Percentiles rank a stretch among this genome's conserved stretches.
These are phyloP conservation scores for Prunus fruticosa DNA, from an alignment of 306 rosid genomes.

Conservation along the genomic window DNA sequence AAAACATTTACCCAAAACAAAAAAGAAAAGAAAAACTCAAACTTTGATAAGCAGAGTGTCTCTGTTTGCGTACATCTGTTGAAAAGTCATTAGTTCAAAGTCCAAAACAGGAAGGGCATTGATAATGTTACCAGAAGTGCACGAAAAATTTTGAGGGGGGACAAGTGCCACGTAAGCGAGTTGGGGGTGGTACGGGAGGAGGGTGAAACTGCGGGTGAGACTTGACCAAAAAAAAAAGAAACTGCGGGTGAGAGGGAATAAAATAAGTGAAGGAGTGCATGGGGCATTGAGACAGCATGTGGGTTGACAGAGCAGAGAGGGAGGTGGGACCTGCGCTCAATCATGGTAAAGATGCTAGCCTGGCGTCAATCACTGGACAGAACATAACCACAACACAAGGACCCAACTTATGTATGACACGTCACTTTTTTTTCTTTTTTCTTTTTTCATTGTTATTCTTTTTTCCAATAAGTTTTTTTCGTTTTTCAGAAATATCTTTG, in stretches of 20 bases:
- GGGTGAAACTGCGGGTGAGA: slow-evolving; percentile 27
- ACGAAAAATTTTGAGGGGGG: neutral
- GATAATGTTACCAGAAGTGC: neutral
- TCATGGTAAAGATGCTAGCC: slow-evolving; percentile 63
- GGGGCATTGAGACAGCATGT: slow-evolving; percentile 64
- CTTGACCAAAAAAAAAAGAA: too few relatives aligned
- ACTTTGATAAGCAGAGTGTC: slow-evolving; percentile 1
- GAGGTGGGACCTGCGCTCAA: slow-evolving; percentile 54
- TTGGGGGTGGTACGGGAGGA: slow-evolving; percentile 10
- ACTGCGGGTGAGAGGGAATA: slow-evolving; percentile 25
- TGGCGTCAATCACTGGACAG: slow-evolving; percentile 74
- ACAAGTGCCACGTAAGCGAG: neutral
- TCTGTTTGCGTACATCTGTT: slow-evolving; percentile 28
- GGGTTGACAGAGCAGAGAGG: slow-evolving; percentile 56
- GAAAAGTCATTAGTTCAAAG: slow-evolving; percentile 4
- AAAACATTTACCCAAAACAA: neutral
- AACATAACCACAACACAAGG: slow-evolving; percentile 28
- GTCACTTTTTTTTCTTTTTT: neutral
- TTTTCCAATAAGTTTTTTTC: too few relatives aligned
- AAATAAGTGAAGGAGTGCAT: slow-evolving; percentile 54
- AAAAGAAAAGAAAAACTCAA: neutral
- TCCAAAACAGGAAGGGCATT: neutral
- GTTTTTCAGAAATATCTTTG: neutral
- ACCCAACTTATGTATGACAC: neutral
- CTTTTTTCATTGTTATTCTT: neutral